These are phyloP conservation scores for Ceriops tagal DNA, from an alignment of 345 rosid species.

Conservation along the genomic window DNA sequence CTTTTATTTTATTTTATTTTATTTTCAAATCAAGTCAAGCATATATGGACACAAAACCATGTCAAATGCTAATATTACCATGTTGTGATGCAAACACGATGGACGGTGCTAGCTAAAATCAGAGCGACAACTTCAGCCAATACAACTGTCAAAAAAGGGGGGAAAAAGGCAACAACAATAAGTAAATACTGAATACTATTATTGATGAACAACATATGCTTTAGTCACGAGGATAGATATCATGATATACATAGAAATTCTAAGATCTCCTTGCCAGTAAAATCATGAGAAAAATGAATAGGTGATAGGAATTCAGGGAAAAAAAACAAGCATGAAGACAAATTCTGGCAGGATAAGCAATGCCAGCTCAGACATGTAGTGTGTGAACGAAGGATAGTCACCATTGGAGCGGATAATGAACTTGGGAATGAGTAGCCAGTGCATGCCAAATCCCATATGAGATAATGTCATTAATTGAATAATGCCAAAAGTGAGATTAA, in stretches of 20 bases:
- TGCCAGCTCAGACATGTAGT: too few relatives aligned
- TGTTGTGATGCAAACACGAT: conserved; percentile 79
- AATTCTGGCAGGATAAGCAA: too few relatives aligned
- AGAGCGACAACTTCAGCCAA: conserved; percentile 68
- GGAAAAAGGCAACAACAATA: not conserved
- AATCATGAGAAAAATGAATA: too few relatives aligned
- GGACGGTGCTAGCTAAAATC: conserved; percentile 73
- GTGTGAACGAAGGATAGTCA: not conserved
- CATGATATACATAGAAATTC: too few relatives aligned
- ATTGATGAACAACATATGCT: too few relatives aligned
- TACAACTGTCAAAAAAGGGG: conserved; percentile 43
- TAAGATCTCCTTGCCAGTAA: too few relatives aligned
- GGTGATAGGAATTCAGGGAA: too few relatives aligned
- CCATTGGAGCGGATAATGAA: not conserved
- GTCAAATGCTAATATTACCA: conserved; percentile 43
- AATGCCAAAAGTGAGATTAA: not conserved
- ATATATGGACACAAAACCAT: conserved; percentile 1
- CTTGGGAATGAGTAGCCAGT: too few relatives aligned
- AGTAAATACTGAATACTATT: too few relatives aligned
- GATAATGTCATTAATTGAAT: not conserved
- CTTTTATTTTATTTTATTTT: not conserved
- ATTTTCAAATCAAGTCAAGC: not conserved
- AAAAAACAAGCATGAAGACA: too few relatives aligned
- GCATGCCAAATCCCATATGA: not conserved
- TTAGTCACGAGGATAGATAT: too few relatives aligned